Evolutionary conservation across 352 stramenopile species (phyloP).

Genomic region (Pythium aquatile): DNA sequence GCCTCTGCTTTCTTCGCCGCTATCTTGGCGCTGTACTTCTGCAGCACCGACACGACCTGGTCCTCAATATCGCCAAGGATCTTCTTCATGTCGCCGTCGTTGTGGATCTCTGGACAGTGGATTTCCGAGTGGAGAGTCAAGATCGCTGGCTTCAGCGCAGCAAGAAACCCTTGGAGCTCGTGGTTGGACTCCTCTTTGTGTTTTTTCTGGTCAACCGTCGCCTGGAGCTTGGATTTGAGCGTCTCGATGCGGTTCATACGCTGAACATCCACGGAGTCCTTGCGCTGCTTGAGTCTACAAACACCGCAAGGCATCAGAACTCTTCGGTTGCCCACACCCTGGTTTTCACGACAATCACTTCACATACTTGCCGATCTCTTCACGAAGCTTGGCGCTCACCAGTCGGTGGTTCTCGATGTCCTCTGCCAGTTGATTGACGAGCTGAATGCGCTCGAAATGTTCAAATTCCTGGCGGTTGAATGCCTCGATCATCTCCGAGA

Average conservation of each 20-base stretch:
- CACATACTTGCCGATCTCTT: constrained; percentile 78
- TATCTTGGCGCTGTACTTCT: constrained; percentile 65
- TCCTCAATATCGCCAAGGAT: constrained; percentile 76
- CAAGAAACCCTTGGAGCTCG: constrained; percentile 65
- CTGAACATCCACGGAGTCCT: constrained; percentile 78
- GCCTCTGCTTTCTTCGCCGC: constrained; percentile 40
- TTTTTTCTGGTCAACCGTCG: constrained; percentile 68
- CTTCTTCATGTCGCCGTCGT: constrained; percentile 70
- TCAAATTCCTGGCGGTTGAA: constrained; percentile 84
- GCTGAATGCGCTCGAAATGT: constrained; percentile 81
- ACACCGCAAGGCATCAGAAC: neutral
- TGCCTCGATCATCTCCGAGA: constrained; percentile 81
- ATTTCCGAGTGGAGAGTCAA: constrained; percentile 68
- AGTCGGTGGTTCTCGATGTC: constrained; percentile 78
- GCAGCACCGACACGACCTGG: constrained; percentile 60
- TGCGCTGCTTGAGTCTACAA: constrained; percentile 72
- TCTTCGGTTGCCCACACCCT: no score
- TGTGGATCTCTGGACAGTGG: constrained; percentile 63
- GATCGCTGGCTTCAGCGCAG: constrained; percentile 59
- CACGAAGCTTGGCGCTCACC: constrained; percentile 63
- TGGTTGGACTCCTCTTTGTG: constrained; percentile 73
- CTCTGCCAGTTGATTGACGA: constrained; percentile 78
- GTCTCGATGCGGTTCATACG: constrained; percentile 73
- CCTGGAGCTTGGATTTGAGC: constrained; percentile 60
- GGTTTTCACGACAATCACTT: no score